Conservation (phyloP, 2,329 filamentous ascomycete species). For the Xylaria arbuscula region DNA sequence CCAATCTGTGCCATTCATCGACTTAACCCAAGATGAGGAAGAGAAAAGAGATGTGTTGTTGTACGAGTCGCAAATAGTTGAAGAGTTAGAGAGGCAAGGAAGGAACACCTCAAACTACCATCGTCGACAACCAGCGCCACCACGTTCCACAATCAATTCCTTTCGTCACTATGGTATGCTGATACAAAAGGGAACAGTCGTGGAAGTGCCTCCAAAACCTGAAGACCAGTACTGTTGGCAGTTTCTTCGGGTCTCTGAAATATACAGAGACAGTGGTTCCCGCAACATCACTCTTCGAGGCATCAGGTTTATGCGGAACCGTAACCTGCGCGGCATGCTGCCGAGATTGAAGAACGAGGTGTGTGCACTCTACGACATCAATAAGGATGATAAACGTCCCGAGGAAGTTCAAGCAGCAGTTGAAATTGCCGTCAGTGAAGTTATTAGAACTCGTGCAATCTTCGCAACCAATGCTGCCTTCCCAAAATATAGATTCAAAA, state of each 20-base stretch:
- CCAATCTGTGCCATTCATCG: neutral
- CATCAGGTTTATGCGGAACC: conserved; percentile 50
- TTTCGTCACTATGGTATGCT: neutral
- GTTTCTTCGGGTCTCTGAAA: conserved; percentile 34
- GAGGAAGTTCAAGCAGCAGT: conserved; percentile 53
- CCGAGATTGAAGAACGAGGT: conserved; percentile 58
- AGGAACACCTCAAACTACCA: neutral
- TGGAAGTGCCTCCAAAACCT: conserved; percentile 29
- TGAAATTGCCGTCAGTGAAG: conserved; percentile 54
- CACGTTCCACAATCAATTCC: neutral
- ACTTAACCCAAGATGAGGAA: conserved; percentile 10
- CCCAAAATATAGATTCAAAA: conserved; percentile 52
- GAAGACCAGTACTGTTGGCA: conserved; percentile 21
- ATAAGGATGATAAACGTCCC: conserved; percentile 51
- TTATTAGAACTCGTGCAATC: conserved; percentile 58
- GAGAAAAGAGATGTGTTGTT: neutral
- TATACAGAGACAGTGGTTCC: conserved; percentile 23
- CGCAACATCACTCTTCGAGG: conserved; percentile 52
- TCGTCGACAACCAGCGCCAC: neutral
- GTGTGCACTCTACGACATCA: conserved; percentile 54
- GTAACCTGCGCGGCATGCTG: conserved; percentile 51
- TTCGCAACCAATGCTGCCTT: conserved; percentile 66
- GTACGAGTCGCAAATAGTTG: conserved; percentile 11
- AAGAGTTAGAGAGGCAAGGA: neutral
- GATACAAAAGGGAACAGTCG: conserved; percentile 27